These are phyloP conservation scores for Oryza meyeriana DNA, from an alignment of 176 grass and related monocot species.

Conservation along the genomic window DNA sequence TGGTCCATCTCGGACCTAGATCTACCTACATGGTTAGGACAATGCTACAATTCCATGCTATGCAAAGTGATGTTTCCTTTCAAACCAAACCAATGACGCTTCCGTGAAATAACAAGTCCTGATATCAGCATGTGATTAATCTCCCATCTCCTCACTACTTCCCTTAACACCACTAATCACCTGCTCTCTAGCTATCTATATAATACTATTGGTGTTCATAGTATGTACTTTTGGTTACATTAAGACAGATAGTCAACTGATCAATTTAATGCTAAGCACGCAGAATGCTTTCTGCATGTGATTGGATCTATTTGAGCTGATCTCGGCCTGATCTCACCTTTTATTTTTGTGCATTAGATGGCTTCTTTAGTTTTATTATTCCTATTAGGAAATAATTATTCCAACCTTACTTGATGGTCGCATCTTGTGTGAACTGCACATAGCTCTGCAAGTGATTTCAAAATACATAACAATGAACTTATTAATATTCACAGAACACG, in stretches of 20 bases:
- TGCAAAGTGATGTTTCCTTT: slow-evolving; percentile 33
- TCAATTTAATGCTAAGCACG: not conserved
- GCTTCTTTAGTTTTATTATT: not conserved
- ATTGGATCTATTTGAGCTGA: not conserved
- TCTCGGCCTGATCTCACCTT: not conserved
- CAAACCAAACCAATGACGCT: slow-evolving; percentile 25
- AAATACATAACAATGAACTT: not conserved
- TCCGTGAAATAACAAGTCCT: slow-evolving; percentile 4
- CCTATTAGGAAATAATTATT: not conserved
- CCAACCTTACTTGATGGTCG: too few relatives aligned
- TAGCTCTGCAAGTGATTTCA: not conserved
- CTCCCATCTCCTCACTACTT: not conserved
- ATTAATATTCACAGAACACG: not conserved
- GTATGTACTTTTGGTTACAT: not conserved
- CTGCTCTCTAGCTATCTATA: not conserved
- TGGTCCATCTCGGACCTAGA: slow-evolving; percentile 16
- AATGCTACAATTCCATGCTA: slow-evolving; percentile 21
- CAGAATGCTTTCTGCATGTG: slow-evolving; percentile 9
- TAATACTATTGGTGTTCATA: not conserved
- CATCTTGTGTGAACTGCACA: not conserved
- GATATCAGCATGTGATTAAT: slow-evolving; percentile 6
- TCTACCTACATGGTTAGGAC: slow-evolving; percentile 37
- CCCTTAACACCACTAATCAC: not conserved
- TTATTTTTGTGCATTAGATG: not conserved
- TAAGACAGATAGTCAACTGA: not conserved